Evolutionary conservation across 78 protist genomes (phyloP), one percentile per base, ranked within the genome.

Genomic region (Emiliania huxleyi): DNA sequence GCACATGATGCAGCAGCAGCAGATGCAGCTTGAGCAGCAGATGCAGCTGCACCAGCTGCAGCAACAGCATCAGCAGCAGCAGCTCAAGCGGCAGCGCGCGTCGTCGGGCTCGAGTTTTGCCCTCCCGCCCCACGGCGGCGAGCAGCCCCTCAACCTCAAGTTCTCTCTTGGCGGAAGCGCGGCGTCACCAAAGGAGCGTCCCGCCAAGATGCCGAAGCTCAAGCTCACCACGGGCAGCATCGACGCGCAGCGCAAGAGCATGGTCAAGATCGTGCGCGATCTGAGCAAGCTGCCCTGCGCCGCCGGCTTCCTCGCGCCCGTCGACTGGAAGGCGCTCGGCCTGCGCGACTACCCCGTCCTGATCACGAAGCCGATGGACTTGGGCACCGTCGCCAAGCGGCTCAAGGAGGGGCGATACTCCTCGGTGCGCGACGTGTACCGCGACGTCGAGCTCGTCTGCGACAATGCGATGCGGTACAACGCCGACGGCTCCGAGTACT

Each of bases 351-450:
- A 89, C 79, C 52, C 22, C 25, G 79, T 35, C 46, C 22, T 89
- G 37, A 89, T 89, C 79, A 43, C 55, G 42, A 22, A 44, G 56
- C 92, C 92, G 46, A 89, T 89, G 92, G 92, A 89, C 79, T 33
- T 89, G 21, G 92, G 79, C 43, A 71, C 81, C 25, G 18, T 71
- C 43, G 4, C 18, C 29, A 21, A 33, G 15, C n/a, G 81, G 43
- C 81, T 71, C 23, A 43, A 71, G 26, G 42, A 18, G 19, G 43
- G 81, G 43, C 81, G 35, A 15, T 71, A 71, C 42, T 3, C 18
- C 26, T 35, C 42, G 1, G 81, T 71, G n/a, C n/a, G 15, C 42
- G 18, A 8, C 26, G 43, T 71, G 23, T 33, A 3, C 81, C 0
- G 6, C 42, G 81, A 71, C 81, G 4, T 71, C 42, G 81, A 71